Evolutionary conservation across 2,329 filamentous ascomycete species (phyloP), one percentile per base, ranked within the genome.

Genomic region (Berkeleyomyces rouxiae): DNA sequence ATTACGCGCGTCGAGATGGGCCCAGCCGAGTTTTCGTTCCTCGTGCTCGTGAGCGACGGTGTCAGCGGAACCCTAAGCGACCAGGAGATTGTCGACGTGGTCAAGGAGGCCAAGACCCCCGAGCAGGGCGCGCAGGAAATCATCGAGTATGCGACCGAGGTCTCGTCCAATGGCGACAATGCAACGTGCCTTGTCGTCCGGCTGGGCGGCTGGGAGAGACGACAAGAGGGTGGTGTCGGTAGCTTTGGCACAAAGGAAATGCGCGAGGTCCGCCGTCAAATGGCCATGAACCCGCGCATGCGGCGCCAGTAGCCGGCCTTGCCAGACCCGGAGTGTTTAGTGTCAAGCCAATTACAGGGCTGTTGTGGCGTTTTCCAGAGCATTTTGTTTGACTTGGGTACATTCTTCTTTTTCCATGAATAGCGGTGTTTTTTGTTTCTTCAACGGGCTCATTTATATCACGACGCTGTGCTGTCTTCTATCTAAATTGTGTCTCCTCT

Each of bases 11-110:
- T 90, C 10, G 88, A 96, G 66, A 78, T 97, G 66, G 80, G 80
- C 0, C 86, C 92, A 0, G 90, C 89, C 0, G 86, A 96, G 72
- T 96, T 90, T 73, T 85, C 85, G 2, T 99, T 99, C 74, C 72
- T 97, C 60, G 89, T 95, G 1, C 80, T 99, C 57, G 83, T 95
- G 72, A 88, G 84, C 1, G 93, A 99, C 72, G 93, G 93, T 36
- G 84, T 99, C 7, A 92, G 86, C 23, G 92, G 89, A 5, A 88
- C 87, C 13, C 77, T 97, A 31, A 83, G 81, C 62, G 93, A 99
- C 70, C 92, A 97, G 74, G 93, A 99, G 74, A 90, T 97, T 66
- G 91, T 96, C 39, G 93, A 99, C 71, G 84, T 97, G 40, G 80
- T 97, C 69, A 97, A 97, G 73, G 93, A 99, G 74, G 88, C 90